A percentile compares a stretch with the other conserved stretches of the same genome.
These are phyloP conservation scores for Lolium rigidum DNA, from an alignment of 176 grass and related monocot genomes.

Conservation along the genomic window DNA sequence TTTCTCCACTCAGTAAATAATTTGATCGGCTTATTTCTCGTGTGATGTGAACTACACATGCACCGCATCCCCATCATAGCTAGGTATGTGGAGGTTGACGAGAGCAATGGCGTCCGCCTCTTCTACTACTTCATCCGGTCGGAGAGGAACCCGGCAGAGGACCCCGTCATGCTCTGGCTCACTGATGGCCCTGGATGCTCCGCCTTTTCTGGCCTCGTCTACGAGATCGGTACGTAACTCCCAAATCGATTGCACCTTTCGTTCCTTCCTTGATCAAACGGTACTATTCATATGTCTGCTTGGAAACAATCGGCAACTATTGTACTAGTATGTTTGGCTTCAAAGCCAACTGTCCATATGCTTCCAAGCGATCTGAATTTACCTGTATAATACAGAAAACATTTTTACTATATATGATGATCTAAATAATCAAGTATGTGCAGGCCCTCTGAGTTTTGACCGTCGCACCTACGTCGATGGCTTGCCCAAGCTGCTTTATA, in stretches of 20 bases:
- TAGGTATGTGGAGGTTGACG: conserved; percentile 55
- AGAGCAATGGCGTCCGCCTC: conserved; percentile 37
- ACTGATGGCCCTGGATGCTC: conserved; percentile 60
- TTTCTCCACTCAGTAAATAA: background rate
- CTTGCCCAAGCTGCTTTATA: conserved; percentile 58
- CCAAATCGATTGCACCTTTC: background rate
- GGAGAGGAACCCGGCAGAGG: conserved; percentile 38
- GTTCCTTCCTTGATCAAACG: background rate
- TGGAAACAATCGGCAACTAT: background rate
- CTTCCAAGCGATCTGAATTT: too few relatives aligned
- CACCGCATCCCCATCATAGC: background rate
- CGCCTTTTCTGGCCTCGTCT: conserved; percentile 51
- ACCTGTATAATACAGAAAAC: too few relatives aligned
- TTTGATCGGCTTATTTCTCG: background rate
- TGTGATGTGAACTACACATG: background rate
- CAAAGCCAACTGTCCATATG: background rate
- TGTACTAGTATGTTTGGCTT: background rate
- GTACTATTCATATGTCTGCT: background rate
- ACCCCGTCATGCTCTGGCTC: conserved; percentile 61
- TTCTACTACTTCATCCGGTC: conserved; percentile 68
- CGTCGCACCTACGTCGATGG: conserved; percentile 30
- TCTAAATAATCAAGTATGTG: background rate
- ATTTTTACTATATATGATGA: too few relatives aligned
- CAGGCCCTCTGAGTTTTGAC: conserved; percentile 70
- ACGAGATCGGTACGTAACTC: conserved; percentile 49